Conservation (phyloP, 805 yeast species). For the Candida piceae region DNA sequence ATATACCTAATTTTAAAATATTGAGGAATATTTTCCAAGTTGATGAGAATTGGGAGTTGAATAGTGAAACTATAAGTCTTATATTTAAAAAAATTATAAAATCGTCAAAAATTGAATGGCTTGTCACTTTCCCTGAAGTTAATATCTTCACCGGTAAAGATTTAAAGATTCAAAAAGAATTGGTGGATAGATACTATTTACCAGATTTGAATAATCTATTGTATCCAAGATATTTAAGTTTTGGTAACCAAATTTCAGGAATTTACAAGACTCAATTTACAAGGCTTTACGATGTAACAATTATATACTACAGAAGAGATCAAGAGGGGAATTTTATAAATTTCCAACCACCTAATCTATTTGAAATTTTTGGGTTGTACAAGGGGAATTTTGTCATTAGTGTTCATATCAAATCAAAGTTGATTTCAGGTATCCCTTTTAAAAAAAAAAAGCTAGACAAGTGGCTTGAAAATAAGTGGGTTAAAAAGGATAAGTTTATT, state of each 20-base stretch:
- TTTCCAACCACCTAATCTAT: constrained; percentile 33
- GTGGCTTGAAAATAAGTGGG: constrained; percentile 77
- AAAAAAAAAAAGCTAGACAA: constrained; percentile 56
- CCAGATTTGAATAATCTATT: constrained; percentile 56
- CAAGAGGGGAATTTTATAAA: too few relatives aligned
- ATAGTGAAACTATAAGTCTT: constrained; percentile 26
- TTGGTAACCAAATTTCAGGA: constrained; percentile 44
- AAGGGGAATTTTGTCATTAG: constrained; percentile 30
- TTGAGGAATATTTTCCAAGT: constrained; percentile 43
- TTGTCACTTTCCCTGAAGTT: constrained; percentile 82
- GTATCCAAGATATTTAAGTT: constrained; percentile 71
- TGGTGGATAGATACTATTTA: constrained; percentile 53
- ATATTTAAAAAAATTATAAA: constrained; percentile 33
- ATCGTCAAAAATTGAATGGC: constrained; percentile 45
- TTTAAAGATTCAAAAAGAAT: constrained; percentile 44
- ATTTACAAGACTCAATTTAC: constrained; percentile 36
- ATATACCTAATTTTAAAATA: constrained; percentile 49
- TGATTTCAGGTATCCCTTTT: constrained; percentile 43
- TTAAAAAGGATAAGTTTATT: constrained; percentile 54
- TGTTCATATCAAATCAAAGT: constrained; percentile 44
- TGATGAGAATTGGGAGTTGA: constrained; percentile 70
- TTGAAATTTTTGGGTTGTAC: constrained; percentile 33
- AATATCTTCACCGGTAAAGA: constrained; percentile 55
- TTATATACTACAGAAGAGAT: constrained; percentile 34
- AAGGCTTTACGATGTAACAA: constrained; percentile 52